These are phyloP conservation scores for Camelina laxa DNA, from an alignment of 345 rosid genomes.

Conservation along the genomic window DNA sequence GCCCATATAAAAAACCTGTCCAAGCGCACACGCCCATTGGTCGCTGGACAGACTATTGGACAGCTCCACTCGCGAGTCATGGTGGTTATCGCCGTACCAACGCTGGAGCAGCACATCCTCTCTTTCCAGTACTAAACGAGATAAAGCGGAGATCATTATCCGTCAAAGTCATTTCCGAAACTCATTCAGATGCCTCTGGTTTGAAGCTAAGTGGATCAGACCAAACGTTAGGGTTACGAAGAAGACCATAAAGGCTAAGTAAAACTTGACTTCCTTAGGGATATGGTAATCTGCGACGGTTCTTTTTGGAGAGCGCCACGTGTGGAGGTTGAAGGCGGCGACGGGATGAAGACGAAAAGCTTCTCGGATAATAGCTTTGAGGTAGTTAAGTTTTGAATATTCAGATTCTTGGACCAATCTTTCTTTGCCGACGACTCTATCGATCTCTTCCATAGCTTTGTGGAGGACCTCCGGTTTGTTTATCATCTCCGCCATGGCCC, in stretches of 20 bases:
- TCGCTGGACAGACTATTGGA: no score
- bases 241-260: slow-evolving; percentile 52
- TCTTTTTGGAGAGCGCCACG: slow-evolving; percentile 45
- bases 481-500: slow-evolving; percentile 58
- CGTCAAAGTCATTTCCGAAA: slow-evolving; percentile 33
- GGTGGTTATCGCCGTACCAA: slow-evolving; percentile 54
- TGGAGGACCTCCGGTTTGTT: slow-evolving; percentile 49
- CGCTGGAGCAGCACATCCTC: slow-evolving; percentile 49
- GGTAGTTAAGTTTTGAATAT: slow-evolving; percentile 50
- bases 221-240: slow-evolving; percentile 52
- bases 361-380: no score
- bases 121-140: slow-evolving; percentile 55
- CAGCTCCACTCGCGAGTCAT: slow-evolving; percentile 41
- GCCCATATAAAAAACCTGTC: no score
- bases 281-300: slow-evolving; percentile 48
- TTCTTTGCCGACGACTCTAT: slow-evolving; percentile 50
- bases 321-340: slow-evolving; percentile 51
- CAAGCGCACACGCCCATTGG: no score
- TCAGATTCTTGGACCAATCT: slow-evolving; percentile 58
- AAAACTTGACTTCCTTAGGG: slow-evolving; percentile 53
- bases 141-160: slow-evolving; percentile 56
- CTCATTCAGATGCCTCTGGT: slow-evolving; percentile 45
- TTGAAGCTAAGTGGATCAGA: slow-evolving; percentile 42
- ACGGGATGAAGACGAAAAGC: no score
- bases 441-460: slow-evolving; percentile 53